These are phyloP conservation scores for Aspergillus novofumigatus DNA, from an alignment of 2,329 filamentous ascomycete species.

Conservation along the genomic window DNA sequence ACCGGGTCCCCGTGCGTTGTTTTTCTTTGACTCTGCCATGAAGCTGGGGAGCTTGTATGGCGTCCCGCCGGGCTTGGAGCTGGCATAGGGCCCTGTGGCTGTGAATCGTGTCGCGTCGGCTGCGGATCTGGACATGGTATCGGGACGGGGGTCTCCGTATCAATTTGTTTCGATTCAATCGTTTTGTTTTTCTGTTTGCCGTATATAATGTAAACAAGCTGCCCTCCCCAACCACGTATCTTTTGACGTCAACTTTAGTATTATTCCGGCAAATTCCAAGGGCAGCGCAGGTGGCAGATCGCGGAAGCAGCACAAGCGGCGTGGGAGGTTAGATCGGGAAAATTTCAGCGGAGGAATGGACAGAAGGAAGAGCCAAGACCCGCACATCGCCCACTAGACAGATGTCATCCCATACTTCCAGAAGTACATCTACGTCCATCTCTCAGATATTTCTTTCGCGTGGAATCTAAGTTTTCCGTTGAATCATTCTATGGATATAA, in stretches of 20 bases:
- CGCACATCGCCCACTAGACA: background rate
- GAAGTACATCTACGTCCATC: background rate
- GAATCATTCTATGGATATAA: background rate
- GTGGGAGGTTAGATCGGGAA: constrained; percentile 20
- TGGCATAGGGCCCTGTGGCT: constrained; percentile 47
- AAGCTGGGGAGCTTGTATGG: constrained; percentile 32
- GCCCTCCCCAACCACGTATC: background rate
- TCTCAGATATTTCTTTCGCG: background rate
- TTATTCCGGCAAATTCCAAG: background rate
- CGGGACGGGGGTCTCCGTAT: constrained; percentile 1
- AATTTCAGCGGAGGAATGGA: constrained; percentile 20
- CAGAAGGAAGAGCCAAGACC: constrained; percentile 21
- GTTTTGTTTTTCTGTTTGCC: background rate
- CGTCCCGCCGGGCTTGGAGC: constrained; percentile 34
- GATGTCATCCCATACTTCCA: background rate
- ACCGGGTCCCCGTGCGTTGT: constrained; percentile 19
- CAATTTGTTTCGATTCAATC: background rate
- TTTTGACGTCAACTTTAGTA: background rate
- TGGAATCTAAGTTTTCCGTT: background rate
- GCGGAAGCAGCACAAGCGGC: constrained; percentile 6
- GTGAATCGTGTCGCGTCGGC: constrained; percentile 50
- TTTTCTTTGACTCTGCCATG: constrained; percentile 17
- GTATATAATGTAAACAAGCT: background rate
- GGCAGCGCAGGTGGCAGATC: constrained; percentile 7
- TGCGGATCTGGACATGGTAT: constrained; percentile 44